Evolutionary conservation across 2,329 filamentous ascomycete species (phyloP).

Genomic region (Aspergillus pseudotamarii): DNA sequence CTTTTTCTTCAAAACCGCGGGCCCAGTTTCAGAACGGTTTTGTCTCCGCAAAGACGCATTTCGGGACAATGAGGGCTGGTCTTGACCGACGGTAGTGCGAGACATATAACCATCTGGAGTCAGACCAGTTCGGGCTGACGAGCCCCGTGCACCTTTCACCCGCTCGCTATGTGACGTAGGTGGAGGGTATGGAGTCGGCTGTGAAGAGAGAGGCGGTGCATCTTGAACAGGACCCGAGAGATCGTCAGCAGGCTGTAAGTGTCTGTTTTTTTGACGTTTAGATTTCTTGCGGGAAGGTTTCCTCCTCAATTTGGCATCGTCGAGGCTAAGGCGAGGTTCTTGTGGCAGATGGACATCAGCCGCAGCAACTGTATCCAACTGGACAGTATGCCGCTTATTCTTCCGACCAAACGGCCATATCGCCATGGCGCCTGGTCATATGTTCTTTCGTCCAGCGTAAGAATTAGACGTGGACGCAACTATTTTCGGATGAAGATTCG

Average conservation of each 20-base stretch:
- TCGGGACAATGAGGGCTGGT: conserved; percentile 47
- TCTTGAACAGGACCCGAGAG: conserved; percentile 17
- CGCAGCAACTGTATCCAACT: conserved; percentile 57
- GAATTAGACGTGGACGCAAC: conserved; percentile 23
- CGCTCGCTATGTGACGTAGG: conserved; percentile 26
- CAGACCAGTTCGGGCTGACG: conserved; percentile 13
- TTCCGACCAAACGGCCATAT: conserved; percentile 82
- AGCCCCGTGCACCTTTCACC: conserved; percentile 16
- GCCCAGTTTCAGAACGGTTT: conserved; percentile 63
- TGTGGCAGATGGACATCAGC: conserved; percentile 39
- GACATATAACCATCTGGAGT: conserved; percentile 34
- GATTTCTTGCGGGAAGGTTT: conserved; percentile 39
- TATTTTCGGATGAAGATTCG: conserved; percentile 19
- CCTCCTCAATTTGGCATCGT: conserved; percentile 29
- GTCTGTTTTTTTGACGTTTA: conserved; percentile 37
- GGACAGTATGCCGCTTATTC: conserved; percentile 67
- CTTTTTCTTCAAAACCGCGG: conserved; percentile 64
- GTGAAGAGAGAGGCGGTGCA: conserved; percentile 17
- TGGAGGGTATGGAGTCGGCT: conserved; percentile 22
- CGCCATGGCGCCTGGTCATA: conserved; percentile 59
- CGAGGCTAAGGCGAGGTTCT: conserved; percentile 28
- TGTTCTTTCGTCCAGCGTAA: conserved; percentile 19
- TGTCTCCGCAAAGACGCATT: conserved; percentile 54
- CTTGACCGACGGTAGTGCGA: conserved; percentile 39
- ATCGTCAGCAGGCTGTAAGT: conserved; percentile 31